phyloP scores from a whole-genome alignment of 805 yeast species.

The Brettanomyces naardenensis region DNA sequence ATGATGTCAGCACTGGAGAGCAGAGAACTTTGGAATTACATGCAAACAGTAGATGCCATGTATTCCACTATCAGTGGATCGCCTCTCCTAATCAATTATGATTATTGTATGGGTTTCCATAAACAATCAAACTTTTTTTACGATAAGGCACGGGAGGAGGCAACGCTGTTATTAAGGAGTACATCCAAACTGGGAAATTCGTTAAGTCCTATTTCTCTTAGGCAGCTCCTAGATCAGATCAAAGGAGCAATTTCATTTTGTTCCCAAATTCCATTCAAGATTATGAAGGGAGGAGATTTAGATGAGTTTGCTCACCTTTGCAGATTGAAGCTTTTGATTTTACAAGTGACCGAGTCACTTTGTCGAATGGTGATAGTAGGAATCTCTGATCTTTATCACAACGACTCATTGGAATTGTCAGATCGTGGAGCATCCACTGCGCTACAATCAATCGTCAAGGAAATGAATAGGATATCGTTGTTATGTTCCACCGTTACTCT shows the following conservation, averaged over 20 bases:
- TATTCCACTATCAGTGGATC: constrained; percentile 5
- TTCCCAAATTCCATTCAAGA: neutral
- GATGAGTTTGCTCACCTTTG: neutral
- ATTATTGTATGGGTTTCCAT: constrained; percentile 7
- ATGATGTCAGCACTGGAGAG: neutral
- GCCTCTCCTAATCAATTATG: constrained; percentile 11
- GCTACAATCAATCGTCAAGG: neutral
- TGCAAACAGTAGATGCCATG: constrained; percentile 7
- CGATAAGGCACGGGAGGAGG: neutral
- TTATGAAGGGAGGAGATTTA: too few species aligned
- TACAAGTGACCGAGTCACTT: neutral
- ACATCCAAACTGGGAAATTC: neutral
- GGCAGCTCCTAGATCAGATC: neutral
- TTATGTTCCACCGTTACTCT: constrained; percentile 3
- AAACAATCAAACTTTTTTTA: neutral
- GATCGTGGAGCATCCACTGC: too few species aligned
- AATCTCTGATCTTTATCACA: neutral
- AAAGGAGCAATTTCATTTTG: neutral
- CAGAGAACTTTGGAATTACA: constrained; percentile 11
- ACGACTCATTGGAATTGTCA: too few species aligned
- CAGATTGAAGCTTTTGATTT: neutral
- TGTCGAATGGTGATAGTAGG: neutral
- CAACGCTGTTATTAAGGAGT: neutral
- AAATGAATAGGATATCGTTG: neutral
- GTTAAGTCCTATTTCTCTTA: neutral